phyloP scores from a whole-genome alignment of 2,329 filamentous ascomycete genomes.

The Colletotrichum liriopes region DNA sequence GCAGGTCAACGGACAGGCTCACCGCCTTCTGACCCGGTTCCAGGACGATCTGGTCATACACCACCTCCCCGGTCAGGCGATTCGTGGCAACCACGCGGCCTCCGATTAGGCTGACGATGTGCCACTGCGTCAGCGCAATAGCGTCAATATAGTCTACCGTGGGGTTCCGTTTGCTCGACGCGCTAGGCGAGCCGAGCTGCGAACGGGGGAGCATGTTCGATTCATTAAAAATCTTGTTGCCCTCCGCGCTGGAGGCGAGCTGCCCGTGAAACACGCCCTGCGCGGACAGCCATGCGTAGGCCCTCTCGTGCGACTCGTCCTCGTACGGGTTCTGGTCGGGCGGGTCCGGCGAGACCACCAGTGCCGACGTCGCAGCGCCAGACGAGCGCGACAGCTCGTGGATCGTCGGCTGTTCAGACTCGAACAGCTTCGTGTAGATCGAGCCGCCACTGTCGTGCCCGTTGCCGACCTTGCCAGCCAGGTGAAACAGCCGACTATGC shows the following conservation, averaged over 20 bases:
- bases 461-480: slow-evolving; percentile 82
- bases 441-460: slow-evolving; percentile 86
- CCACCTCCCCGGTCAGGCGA: slow-evolving; percentile 85
- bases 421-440: slow-evolving; percentile 90
- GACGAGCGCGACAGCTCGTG: slow-evolving; percentile 79
- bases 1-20: slow-evolving; percentile 89
- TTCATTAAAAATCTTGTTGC: slow-evolving; percentile 82
- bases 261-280: slow-evolving; percentile 92
- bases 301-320: slow-evolving; percentile 74
- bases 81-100: slow-evolving; percentile 89
- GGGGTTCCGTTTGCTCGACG: slow-evolving; percentile 71
- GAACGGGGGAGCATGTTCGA: slow-evolving; percentile 84
- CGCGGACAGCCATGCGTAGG: slow-evolving; percentile 91
- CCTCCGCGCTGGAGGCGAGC: slow-evolving; percentile 77
- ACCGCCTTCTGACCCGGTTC: slow-evolving; percentile 84
- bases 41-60: slow-evolving; percentile 90
- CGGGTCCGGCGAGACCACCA: slow-evolving; percentile 84
- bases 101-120: slow-evolving; percentile 87
- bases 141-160: slow-evolving; percentile 82
- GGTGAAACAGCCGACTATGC: slow-evolving; percentile 83
- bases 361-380: slow-evolving; percentile 72
- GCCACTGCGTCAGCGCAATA: slow-evolving; percentile 92
- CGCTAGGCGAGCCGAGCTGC: slow-evolving; percentile 65
- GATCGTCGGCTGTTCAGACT: slow-evolving; percentile 83
- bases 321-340: slow-evolving; percentile 69